Base-by-base conservation (phyloP, 805 yeast genomes). In the Nematodospora valgi region DNA sequence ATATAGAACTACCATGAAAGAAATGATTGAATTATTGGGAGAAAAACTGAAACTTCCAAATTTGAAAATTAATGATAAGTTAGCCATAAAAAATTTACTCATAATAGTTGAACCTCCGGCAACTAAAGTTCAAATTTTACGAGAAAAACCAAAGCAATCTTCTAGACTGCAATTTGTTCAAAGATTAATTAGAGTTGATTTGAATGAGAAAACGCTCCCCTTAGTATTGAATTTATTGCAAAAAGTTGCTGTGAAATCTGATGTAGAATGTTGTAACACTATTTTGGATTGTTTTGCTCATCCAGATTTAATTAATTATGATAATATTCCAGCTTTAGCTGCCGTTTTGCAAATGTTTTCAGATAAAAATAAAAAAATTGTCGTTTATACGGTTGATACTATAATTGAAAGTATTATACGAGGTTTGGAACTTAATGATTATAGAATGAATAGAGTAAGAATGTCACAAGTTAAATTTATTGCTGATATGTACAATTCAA, bases 381-480 rank as follows among this genome's bases (percentile, higher is more conserved):
- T 62, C 9, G 56, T 71, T 2, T 49, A 49, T 16, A 72, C 78
- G 2, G 58, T 86, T 32, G 96, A 89, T 54, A 62, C 72, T 11
- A 35, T 82, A 2, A 44, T 83, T 11, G 96, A 88, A 49, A 65
- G 68, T n/a, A 67, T 84, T 11, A 64, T 70, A 7, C 48, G 78
- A 17, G 93, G 87, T 0, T 57, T 87, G 40, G 95, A 87, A 48
- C 45, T 64, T 4, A 76, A 80, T 42, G 76, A 77, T 45, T 82
- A 74, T 48, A 65, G 76, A 36, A 54, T 60, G 33, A 82, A 81
- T 46, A 70, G 88, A 51, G 59, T 60, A 10, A 62, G 95, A 38
- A 54, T 84, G 39, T 70, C 93, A 0, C 76, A 80, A 35, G 70
- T 76, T 5, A 73, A 66, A 47, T 80, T 78, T 46, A 44, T 89